phyloP scores from a whole-genome alignment of 768 basidiomycete species.

The Clathrus columnatus region DNA sequence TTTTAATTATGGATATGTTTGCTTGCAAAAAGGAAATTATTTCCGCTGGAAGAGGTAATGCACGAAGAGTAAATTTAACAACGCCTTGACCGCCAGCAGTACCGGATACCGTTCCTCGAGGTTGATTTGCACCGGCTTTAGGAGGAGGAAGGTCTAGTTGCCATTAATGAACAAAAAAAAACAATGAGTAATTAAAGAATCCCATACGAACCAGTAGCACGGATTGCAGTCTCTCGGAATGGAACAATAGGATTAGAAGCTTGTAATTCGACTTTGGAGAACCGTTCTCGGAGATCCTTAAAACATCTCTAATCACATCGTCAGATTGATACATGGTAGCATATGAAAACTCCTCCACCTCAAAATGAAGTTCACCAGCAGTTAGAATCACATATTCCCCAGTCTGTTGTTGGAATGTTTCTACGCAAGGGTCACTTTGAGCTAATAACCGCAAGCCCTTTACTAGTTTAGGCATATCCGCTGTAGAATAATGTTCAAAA shows the following conservation, averaged over 20 bases:
- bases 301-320: conserved; percentile 66
- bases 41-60: conserved; percentile 61
- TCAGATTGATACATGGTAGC: neutral
- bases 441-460: conserved; percentile 80
- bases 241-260: conserved; percentile 95
- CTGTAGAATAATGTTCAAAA: conserved; percentile 14
- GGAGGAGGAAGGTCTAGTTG: conserved; percentile 88
- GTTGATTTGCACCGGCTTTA: conserved; percentile 53
- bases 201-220: conserved; percentile 58
- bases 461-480: conserved; percentile 85
- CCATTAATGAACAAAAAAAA: neutral
- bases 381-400: conserved; percentile 96
- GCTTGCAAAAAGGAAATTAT: conserved; percentile 72
- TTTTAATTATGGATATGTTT: conserved; percentile 57
- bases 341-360: conserved; percentile 43
- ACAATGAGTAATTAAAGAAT: no score
- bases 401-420: conserved; percentile 93
- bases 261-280: conserved; percentile 88
- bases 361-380: conserved; percentile 92
- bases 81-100: conserved; percentile 58
- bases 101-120: conserved; percentile 72
- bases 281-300: conserved; percentile 92
- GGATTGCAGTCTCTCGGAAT: conserved; percentile 91
- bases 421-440: conserved; percentile 95
- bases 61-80: conserved; percentile 78